Evolutionary conservation across 805 yeast species (phyloP), one percentile per base, ranked within the genome.

Genomic region (Kluyveromyces dobzhanskii): DNA sequence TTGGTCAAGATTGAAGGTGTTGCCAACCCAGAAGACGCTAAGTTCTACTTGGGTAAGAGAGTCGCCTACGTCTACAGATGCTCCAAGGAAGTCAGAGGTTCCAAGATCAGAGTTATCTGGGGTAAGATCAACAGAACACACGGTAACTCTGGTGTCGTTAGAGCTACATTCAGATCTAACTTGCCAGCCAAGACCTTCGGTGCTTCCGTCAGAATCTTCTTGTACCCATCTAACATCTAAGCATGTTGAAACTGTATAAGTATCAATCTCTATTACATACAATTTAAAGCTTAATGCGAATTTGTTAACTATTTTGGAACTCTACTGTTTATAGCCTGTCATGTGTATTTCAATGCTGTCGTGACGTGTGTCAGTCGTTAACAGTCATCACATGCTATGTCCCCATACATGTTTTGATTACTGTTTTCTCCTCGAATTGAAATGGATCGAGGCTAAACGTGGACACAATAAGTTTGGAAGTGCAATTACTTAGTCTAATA

Each of bases 171-270:
- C 94, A 88, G 85, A 78, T 79, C 84, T 74, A 92, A 92, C 88
- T 82, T 92, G 68, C 98, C 98, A 72, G 88, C 98, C 61, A 88
- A 90, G 85, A 87, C 97, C 62, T 90, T 92, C 71, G 98, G 98
- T 77, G 97, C 98, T 68, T 82, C 95, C 57, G 97, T 92, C 69
- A 85, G 98, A 80, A 80, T 92, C 78, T 87, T 92, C 95, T 88
- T 90, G 74, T 90, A 90, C 85, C 98, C 98, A 76, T 90, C 97
- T 58, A 88, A 83, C 95, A 92, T 90, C 85, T 90, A 90, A 83
- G 39, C 44, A 45, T 38, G 49, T 38, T 36, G 35, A 33, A 38
- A 35, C 45, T 47, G 53, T 47, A 45, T 49, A 49, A 45, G 51
- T 49, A 47, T 42, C 42, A 32, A 39, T 37, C 35, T 43, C 40